phyloP scores from a whole-genome alignment of 352 stramenopile genomes.

The Phytophthora pinifolia region DNA sequence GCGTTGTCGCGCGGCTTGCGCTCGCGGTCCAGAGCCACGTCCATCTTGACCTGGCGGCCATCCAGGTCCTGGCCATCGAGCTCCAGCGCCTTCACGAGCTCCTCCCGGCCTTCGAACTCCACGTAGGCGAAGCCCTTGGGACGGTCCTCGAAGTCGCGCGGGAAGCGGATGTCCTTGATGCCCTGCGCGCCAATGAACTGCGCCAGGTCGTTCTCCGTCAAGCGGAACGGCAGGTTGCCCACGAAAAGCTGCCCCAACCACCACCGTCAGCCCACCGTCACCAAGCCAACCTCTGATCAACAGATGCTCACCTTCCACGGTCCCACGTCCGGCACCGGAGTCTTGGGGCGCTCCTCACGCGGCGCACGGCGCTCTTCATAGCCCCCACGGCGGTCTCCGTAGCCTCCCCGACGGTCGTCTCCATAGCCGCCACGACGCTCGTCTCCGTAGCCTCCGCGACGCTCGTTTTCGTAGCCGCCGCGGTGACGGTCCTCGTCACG shows the following conservation, averaged over 20 bases:
- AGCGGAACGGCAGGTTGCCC: slow-evolving; percentile 78
- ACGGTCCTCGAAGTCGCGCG: slow-evolving; percentile 62
- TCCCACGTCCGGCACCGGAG: slow-evolving; percentile 67
- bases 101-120: slow-evolving; percentile 71
- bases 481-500: slow-evolving; percentile 14
- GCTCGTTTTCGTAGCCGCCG: slow-evolving; percentile 15
- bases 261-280: background rate
- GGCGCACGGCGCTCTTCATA: slow-evolving; percentile 23
- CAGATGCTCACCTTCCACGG: slow-evolving; percentile 68
- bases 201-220: slow-evolving; percentile 68
- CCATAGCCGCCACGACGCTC: slow-evolving; percentile 21
- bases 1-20: slow-evolving; percentile 47
- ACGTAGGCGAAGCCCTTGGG: slow-evolving; percentile 87
- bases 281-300: background rate
- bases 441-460: slow-evolving; percentile 21
- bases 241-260: slow-evolving; percentile 58
- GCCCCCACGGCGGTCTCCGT: slow-evolving; percentile 28
- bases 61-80: slow-evolving; percentile 43
- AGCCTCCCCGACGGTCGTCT: slow-evolving; percentile 27
- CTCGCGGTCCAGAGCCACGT: slow-evolving; percentile 66
- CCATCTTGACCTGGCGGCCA: slow-evolving; percentile 63
- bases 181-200: slow-evolving; percentile 61
- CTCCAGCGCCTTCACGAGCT: slow-evolving; percentile 63
- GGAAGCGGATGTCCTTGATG: slow-evolving; percentile 74
- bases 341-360: slow-evolving; percentile 60